Base-by-base conservation (phyloP, 192 early-diverging fungal species). In the Podila horticola region DNA sequence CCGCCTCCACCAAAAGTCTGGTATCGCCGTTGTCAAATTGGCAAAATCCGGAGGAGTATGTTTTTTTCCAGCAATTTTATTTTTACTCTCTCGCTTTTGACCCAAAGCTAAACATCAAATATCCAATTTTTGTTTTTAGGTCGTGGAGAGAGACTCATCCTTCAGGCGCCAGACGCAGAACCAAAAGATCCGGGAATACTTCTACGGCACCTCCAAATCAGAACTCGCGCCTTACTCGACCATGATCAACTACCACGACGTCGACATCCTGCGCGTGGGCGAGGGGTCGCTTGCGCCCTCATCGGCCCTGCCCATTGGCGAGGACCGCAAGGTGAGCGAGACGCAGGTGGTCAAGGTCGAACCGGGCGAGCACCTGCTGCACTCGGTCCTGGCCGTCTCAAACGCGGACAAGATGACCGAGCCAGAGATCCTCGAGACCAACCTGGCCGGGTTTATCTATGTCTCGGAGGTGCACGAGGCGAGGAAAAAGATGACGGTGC, bases 11-110 rank as follows among this genome's bases (percentile, higher is more conserved):
- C 87, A 85, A 69, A 77, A 87, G 10, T 19, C 71, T 8, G 73
- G 79, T 4, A 83, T 97, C 7, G 81, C 87, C 0, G 91, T 98
- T 24, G 71, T 98, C 38, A 99, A 97, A 79, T 83, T 98, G 33
- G 84, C 92, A 5, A 98, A 98, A 72, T 96, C 96, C 3, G 98
- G 98, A 48, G 98, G 98, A 38, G 94, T 94, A 84, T 72, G 87
- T 82, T 50, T 62, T 64, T 64, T 34, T 34, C 6, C 6, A 34
- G 33, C 33, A 34, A 2, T 34, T 34, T 34, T 34, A 5, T 34
- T 34, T 34, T 6, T 34, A 2, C 33, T 6, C 33, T 34, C 33
- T 34, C 6, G 6, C 33, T 5, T 5, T 34, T 34, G n/a, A 34
- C 33, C 33, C 33, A 34, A 34, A 34, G 6, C 33, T 34, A 34